Base-by-base conservation (phyloP, 2,329 filamentous ascomycete genomes). In the Fusarium pseudoanthophilum region DNA sequence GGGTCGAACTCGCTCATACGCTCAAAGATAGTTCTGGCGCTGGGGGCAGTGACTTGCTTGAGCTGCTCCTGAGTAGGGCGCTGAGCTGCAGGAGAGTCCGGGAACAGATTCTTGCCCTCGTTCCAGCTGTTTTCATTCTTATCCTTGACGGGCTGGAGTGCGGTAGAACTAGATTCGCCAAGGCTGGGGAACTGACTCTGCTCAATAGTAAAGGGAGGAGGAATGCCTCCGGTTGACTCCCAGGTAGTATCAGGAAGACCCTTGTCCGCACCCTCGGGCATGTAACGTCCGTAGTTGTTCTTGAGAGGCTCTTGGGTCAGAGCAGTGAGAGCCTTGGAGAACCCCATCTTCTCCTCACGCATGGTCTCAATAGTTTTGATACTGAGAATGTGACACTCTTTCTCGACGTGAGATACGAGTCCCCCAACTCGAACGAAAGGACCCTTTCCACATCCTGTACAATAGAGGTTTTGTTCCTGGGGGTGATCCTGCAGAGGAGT, bases 341-440 rank as follows among this genome's bases (percentile, higher is more conserved):
- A 85, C 20, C 77, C 73, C 21, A 82, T 76, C 64, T 83, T 84
- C 61, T 81, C 71, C 46, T 83, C 76, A 7, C 85, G 82, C 24
- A 79, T 71, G 13, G 76, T 66, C 14, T 81, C 79, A 18, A 87
- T 67, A 3, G 80, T 70, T 0, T 68, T 63, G 6, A 75, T 76
- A 32, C 72, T 78, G 64, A 89, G 82, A 1, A 42, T 58, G 3
- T 64, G 34, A 68, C 87, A 89, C 3, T 81, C 60, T 30, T 71
- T 70, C 75, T 89, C 86, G 7, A 89, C 80, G 56, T 89, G 87
- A 2, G 66, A 42, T 59, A 88, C 82, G 40, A 87, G 81, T 1
- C 57, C 69, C 2, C 81, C 79, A 1, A 84, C 78, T 2, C 81
- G 79, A 1, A 37, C 52, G 62, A 87, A 88, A 2, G 77, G 78